Conservation (phyloP, 176 grass and related monocot genomes). For the Oryza australiensis region DNA sequence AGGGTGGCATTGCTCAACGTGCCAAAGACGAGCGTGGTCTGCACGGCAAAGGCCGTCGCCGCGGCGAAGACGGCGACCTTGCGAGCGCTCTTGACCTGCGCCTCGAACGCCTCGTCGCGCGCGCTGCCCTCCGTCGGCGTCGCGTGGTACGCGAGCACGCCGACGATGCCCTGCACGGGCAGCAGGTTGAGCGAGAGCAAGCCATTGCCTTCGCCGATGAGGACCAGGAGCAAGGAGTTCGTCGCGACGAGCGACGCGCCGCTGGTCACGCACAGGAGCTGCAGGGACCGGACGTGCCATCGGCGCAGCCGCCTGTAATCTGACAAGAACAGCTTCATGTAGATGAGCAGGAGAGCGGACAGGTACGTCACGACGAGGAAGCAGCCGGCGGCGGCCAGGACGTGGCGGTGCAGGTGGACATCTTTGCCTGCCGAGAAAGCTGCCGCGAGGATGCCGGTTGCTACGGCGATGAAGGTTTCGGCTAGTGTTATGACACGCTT, state of each 20-base stretch:
- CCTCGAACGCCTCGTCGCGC: slow-evolving; percentile 36
- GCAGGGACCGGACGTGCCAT: slow-evolving; percentile 26
- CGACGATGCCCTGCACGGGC: slow-evolving; percentile 30
- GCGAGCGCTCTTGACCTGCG: slow-evolving; percentile 25
- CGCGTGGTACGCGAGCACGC: slow-evolving; percentile 30
- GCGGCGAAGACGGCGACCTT: slow-evolving; percentile 34
- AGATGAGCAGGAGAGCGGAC: slow-evolving; percentile 25
- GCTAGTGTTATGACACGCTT: slow-evolving; percentile 18
- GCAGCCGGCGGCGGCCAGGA: slow-evolving; percentile 20
- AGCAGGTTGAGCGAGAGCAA: slow-evolving; percentile 35
- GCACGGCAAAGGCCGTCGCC: slow-evolving; percentile 27
- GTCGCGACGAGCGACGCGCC: slow-evolving; percentile 23
- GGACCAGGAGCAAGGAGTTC: slow-evolving; percentile 34
- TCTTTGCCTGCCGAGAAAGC: slow-evolving; percentile 36
- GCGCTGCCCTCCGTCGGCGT: slow-evolving; percentile 36
- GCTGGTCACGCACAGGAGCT: slow-evolving; percentile 32
- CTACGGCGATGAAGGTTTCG: slow-evolving; percentile 16
- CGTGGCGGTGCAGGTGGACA: slow-evolving; percentile 9
- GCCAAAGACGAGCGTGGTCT: slow-evolving; percentile 30
- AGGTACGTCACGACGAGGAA: slow-evolving; percentile 24
- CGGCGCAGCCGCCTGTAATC: neutral
- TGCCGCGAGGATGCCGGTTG: slow-evolving; percentile 25
- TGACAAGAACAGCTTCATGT: slow-evolving; percentile 41
- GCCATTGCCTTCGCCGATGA: slow-evolving; percentile 27
- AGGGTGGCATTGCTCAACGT: slow-evolving; percentile 26